Evolutionary conservation across 1,139 yeast genomes (phyloP).

Genomic region (Geotrichum carabidarum): DNA sequence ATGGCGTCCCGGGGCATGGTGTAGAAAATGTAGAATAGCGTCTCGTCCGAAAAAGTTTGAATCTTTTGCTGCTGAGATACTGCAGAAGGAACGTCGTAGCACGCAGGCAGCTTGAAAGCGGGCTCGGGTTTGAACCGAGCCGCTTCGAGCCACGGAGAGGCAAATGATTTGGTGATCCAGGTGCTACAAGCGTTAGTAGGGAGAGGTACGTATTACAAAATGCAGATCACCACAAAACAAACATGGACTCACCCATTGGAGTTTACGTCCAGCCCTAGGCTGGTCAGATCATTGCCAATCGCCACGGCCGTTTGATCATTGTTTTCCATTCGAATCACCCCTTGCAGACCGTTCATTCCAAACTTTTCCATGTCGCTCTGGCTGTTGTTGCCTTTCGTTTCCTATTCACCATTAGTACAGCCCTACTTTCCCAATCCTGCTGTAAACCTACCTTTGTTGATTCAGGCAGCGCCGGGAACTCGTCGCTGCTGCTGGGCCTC

Average conservation of each 20-base stretch:
- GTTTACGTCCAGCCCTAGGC: conserved; percentile 63
- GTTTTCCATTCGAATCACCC: conserved; percentile 64
- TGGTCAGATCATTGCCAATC: conserved; percentile 75
- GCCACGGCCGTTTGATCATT: conserved; percentile 66
- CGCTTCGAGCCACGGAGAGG: conserved; percentile 94
- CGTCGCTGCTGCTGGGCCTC: conserved; percentile 14
- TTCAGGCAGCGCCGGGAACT: conserved; percentile 29
- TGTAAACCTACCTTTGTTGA: conserved; percentile 4
- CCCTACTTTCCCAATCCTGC: neutral
- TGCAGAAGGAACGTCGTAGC: conserved; percentile 50
- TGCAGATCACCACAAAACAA: neutral
- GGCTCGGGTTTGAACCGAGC: conserved; percentile 92
- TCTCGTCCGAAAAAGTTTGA: conserved; percentile 79
- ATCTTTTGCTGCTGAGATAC: conserved; percentile 66
- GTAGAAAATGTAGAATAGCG: conserved; percentile 87
- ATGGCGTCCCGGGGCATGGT: conserved; percentile 88
- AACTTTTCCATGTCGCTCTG: conserved; percentile 39
- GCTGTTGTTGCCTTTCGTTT: conserved; percentile 1
- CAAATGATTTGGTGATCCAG: conserved; percentile 62
- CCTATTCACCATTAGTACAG: neutral
- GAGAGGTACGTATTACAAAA: neutral
- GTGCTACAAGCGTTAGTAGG: conserved; percentile 31
- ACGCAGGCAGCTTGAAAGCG: conserved; percentile 53
- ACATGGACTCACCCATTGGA: conserved; percentile 30
- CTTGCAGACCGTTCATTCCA: conserved; percentile 69